Evolutionary conservation across 768 basidiomycete species (phyloP), one percentile per base, ranked within the genome.

Genomic region (Boletales sp.): DNA sequence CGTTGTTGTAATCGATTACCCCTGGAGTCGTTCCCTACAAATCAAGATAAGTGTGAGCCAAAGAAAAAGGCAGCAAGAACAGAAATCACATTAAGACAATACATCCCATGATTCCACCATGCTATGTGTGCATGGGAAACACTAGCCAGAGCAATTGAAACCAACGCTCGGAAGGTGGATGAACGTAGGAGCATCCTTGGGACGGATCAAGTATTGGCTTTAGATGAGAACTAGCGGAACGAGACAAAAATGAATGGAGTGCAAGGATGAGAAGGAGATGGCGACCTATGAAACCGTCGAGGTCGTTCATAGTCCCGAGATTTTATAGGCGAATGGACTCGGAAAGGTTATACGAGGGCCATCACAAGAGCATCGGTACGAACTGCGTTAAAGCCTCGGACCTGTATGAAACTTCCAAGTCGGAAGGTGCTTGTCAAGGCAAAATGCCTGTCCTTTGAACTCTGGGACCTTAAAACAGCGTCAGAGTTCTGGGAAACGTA

Each of bases 221-320:
- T 35, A 17, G 43, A 42, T 44, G 41, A 18, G 49, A 48, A 56
- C 53, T 49, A 51, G 57, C 44, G 2, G 49, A 38, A 56, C 41
- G 7, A n/a, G 28, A 35, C 13, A 33, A 21, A 34, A 44, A 40
- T 2, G 35, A 42, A 37, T 40, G 54, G 25, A 37, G 8, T 37
- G 1, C 2, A 11, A 3, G 18, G 37, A 35, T 33, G n/a, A 35
- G 31, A 21, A 18, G 31, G 37, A 8, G 21, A 40, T 8, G 36
- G 45, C 12, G 17, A 15, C 14, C 15, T 34, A n/a, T 25, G 30
- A 25, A 28, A 8, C 13, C 35, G 4, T 19, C 41, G 14, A 2
- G 2, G 10, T 21, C 9, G 15, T 30, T 19, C 45, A 41, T 32
- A 1, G 2, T 33, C 21, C 17, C 21, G 41, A 40, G 1, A 14